Evolutionary conservation across 257 asterid species (phyloP).

Genomic region (Scutellaria barbata): DNA sequence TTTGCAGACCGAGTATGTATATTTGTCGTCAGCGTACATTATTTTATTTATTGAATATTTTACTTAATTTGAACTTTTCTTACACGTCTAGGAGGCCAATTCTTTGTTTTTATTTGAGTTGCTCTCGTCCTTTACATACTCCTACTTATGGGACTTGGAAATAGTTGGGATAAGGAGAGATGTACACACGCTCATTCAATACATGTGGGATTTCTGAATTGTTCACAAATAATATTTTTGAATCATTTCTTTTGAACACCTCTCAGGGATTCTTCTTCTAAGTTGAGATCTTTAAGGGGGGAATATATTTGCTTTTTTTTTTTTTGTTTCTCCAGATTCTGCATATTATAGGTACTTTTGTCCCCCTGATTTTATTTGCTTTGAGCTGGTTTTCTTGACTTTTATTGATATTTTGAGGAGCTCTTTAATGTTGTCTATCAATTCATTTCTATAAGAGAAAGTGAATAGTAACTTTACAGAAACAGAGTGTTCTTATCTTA

Average conservation of each 20-base stretch:
- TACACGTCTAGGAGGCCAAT: constrained; percentile 55
- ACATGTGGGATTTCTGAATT: constrained; percentile 16
- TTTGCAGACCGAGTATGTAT: constrained; percentile 33
- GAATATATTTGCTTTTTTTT: constrained; percentile 2
- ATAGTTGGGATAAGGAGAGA: constrained; percentile 33
- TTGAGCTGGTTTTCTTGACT: neutral
- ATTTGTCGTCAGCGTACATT: constrained; percentile 20
- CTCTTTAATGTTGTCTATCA: neutral
- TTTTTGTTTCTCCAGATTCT: constrained; percentile 25
- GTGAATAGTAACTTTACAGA: neutral
- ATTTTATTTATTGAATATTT: neutral
- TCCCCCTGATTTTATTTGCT: constrained; percentile 8
- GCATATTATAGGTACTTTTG: constrained; percentile 37
- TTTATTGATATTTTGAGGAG: constrained; percentile 2
- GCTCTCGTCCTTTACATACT: constrained; percentile 25
- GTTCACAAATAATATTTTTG: constrained; percentile 9
- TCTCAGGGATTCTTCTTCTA: constrained; percentile 27
- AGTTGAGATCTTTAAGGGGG: constrained; percentile 16
- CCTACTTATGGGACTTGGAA: neutral
- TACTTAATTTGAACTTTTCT: constrained; percentile 45
- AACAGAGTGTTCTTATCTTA: constrained; percentile 14
- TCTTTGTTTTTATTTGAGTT: constrained; percentile 35
- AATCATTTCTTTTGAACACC: constrained; percentile 23
- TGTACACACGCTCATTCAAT: neutral
- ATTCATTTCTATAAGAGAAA: too few relatives aligned